Percentiles rank a stretch among this genome's conserved stretches.
These are phyloP conservation scores for Coemansia umbellata DNA, from an alignment of 192 early-diverging fungal genomes.

Conservation along the genomic window DNA sequence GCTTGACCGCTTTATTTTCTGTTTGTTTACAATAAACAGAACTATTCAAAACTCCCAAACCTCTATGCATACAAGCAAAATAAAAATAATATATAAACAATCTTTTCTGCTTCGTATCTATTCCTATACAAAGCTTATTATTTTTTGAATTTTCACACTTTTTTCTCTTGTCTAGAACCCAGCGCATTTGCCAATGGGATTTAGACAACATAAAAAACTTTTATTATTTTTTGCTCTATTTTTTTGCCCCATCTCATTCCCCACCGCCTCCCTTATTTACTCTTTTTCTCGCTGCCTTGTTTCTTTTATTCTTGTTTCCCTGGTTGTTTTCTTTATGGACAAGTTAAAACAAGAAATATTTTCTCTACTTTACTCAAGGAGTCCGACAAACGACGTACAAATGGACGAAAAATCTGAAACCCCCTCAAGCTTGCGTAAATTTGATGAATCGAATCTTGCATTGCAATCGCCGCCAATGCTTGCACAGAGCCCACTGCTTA, in stretches of 20 bases:
- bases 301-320: slow-evolving; percentile 4
- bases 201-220: slow-evolving; percentile 12
- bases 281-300: slow-evolving; percentile 1
- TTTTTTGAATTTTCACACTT: too few relatives aligned
- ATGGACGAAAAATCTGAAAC: not conserved
- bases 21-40: too few relatives aligned
- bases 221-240: slow-evolving; percentile 13
- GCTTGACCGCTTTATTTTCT: too few relatives aligned
- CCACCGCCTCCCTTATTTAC: slow-evolving; percentile 12
- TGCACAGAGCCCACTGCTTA: slow-evolving; percentile 15
- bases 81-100: too few relatives aligned
- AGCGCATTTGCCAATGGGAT: slow-evolving; percentile 4
- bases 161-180: not conserved
- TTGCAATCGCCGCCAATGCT: slow-evolving; percentile 28
- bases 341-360: slow-evolving; percentile 11
- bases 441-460: slow-evolving; percentile 20
- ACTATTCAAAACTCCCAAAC: too few relatives aligned
- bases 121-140: too few relatives aligned
- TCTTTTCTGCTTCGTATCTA: too few relatives aligned
- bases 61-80: too few relatives aligned
- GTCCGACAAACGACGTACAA: not conserved
- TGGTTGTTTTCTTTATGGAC: not conserved
- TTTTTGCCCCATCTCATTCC: slow-evolving; percentile 13
- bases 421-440: not conserved
- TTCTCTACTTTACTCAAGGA: slow-evolving; percentile 1